phyloP scores from a whole-genome alignment of 768 basidiomycete species.

The Mycena alexandri region DNA sequence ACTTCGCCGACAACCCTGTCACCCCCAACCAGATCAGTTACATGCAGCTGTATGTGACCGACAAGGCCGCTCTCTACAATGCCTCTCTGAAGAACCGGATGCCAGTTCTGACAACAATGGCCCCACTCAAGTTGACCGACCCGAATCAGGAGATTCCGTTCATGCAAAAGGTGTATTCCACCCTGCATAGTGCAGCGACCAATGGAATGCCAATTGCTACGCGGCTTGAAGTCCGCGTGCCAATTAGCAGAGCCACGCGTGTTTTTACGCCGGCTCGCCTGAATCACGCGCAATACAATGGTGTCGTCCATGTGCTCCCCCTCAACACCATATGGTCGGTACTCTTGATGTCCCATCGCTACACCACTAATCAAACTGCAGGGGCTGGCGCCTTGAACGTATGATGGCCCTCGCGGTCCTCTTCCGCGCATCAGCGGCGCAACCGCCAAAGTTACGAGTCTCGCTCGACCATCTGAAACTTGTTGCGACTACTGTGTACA shows the following conservation, averaged over 20 bases:
- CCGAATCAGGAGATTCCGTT: background rate
- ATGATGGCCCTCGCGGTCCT: background rate
- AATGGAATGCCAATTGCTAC: no score
- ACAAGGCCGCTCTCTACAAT: background rate
- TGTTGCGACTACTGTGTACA: background rate
- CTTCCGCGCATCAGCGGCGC: background rate
- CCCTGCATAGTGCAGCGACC: no score
- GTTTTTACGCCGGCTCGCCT: no score
- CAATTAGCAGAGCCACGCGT: no score
- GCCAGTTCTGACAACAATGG: background rate
- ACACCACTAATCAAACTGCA: no score
- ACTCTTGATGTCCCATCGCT: no score
- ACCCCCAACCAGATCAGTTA: background rate
- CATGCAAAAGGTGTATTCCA: no score
- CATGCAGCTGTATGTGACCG: background rate
- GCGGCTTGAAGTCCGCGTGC: no score
- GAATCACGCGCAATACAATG: no score
- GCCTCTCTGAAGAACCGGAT: background rate
- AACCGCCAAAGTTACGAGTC: no score
- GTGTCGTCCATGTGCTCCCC: no score
- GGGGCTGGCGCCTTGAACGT: background rate
- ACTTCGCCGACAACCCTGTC: background rate
- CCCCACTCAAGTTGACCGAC: background rate
- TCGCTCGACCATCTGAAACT: background rate
- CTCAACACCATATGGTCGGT: no score